A percentile compares a stretch with the other conserved stretches of the same genome.
Conservation (phyloP, 1,139 yeast genomes). For the Arxiozyma telluris region DNA sequence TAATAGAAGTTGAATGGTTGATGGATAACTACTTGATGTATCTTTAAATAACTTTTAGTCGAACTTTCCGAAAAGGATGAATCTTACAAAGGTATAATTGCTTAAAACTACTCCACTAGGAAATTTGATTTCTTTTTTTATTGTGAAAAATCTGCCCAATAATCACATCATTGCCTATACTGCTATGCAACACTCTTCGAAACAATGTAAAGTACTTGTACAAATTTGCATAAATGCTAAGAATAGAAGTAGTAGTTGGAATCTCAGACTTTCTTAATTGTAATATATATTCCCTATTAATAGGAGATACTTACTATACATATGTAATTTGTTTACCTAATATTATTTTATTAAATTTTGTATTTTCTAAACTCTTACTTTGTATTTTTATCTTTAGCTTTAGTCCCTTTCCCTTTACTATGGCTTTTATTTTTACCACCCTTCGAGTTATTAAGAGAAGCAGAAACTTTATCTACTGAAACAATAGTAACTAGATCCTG, state of each 20-base stretch:
- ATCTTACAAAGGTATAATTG: background rate
- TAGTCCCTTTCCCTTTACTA: slow-evolving; percentile 2
- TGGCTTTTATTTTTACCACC: slow-evolving; percentile 1
- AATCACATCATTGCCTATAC: background rate
- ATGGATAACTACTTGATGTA: background rate
- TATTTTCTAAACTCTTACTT: background rate
- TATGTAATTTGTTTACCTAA: background rate
- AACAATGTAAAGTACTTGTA: no score
- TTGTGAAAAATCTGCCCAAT: no score
- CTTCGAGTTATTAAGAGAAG: slow-evolving; percentile 33
- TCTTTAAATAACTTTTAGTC: no score
- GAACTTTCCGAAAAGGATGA: background rate
- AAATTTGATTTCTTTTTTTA: no score
- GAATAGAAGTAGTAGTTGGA: no score
- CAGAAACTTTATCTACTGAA: slow-evolving; percentile 44
- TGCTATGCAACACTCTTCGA: background rate
- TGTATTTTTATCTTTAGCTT: background rate
- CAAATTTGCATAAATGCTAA: background rate
- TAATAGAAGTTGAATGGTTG: no score
- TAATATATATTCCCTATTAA: background rate
- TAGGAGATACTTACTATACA: background rate
- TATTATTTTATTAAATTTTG: background rate
- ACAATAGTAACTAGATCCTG: slow-evolving; percentile 43
- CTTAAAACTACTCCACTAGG: no score
- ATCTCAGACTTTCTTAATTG: no score